A percentile compares a stretch with the other conserved stretches of the same genome.
Conservation (phyloP, 371 early-diverging fungal genomes). For the Thermomucor indicae-seudaticae region DNA sequence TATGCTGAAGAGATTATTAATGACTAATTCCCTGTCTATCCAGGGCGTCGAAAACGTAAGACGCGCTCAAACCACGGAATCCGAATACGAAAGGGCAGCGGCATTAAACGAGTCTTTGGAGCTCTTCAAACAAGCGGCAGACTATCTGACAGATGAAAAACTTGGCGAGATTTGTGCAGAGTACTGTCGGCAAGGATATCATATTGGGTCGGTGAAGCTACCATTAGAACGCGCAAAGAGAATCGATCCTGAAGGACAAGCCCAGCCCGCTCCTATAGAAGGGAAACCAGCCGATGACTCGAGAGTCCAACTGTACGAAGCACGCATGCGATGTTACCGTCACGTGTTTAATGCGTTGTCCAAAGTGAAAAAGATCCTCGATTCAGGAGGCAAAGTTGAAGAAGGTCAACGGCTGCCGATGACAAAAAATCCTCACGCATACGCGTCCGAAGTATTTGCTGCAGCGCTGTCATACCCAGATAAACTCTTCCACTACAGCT, state of each 20-base stretch:
- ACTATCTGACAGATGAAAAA: conserved; percentile 42
- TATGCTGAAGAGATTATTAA: not conserved
- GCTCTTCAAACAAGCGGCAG: conserved; percentile 49
- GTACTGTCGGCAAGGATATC: conserved; percentile 51
- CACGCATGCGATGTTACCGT: conserved; percentile 44
- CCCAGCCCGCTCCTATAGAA: conserved; percentile 40
- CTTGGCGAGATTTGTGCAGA: conserved; percentile 53
- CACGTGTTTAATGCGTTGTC: conserved; percentile 35
- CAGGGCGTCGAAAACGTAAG: conserved; percentile 58
- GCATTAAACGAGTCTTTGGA: conserved; percentile 57
- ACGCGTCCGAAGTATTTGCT: conserved; percentile 27
- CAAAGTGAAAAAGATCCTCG: conserved; percentile 22
- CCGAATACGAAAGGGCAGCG: conserved; percentile 39
- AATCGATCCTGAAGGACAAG: conserved; percentile 59
- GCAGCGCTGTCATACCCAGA: conserved; percentile 48
- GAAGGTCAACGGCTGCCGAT: not conserved
- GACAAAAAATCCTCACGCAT: conserved; percentile 4
- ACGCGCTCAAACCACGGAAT: conserved; percentile 37
- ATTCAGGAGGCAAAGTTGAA: not conserved
- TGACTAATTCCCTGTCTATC: not conserved
- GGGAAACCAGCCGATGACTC: conserved; percentile 30
- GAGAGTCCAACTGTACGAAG: conserved; percentile 23
- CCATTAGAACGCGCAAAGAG: conserved; percentile 66
- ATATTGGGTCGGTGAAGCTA: conserved; percentile 61
- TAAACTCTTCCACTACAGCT: conserved; percentile 59